Evolutionary conservation across 768 basidiomycete genomes (phyloP).

Genomic region (Lenzites betulinus): DNA sequence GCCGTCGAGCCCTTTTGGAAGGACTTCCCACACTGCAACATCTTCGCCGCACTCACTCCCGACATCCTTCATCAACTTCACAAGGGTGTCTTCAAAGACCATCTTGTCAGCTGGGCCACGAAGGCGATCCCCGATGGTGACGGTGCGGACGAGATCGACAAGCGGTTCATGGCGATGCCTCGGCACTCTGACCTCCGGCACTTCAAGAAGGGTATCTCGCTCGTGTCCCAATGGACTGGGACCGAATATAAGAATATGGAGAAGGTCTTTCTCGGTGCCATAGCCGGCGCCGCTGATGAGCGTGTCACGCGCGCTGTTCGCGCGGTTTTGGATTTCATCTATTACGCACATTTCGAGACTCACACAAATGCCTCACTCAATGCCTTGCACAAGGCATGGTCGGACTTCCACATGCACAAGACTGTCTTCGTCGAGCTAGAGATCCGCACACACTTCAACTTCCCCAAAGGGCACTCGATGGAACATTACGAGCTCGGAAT

Average conservation of each 20-base stretch:
- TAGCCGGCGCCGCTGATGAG: conserved; percentile 21
- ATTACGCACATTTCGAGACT: conserved; percentile 29
- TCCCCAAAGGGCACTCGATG: conserved; percentile 33
- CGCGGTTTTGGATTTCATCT: conserved; percentile 32
- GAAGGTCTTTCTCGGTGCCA: conserved; percentile 30
- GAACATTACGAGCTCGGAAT: conserved; percentile 29
- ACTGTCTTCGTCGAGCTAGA: conserved; percentile 26
- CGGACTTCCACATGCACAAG: conserved; percentile 31
- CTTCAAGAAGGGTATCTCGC: no score
- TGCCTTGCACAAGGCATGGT: conserved; percentile 17
- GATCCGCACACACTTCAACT: conserved; percentile 32
- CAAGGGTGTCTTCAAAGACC: conserved; percentile 35
- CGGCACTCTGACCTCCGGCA: conserved; percentile 37
- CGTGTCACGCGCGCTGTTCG: conserved; percentile 27
- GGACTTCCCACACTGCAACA: not conserved
- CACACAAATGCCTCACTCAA: conserved; percentile 26
- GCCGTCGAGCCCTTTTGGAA: conserved; percentile 41
- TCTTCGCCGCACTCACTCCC: conserved; percentile 35
- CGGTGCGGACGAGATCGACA: conserved; percentile 42
- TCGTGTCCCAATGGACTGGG: conserved; percentile 45
- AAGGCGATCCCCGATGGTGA: conserved; percentile 11
- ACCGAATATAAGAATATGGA: conserved; percentile 39
- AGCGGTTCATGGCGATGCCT: conserved; percentile 35
- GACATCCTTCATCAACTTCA: conserved; percentile 30
- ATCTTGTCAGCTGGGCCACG: conserved; percentile 33